Percentiles rank a stretch among this genome's conserved stretches.
Evolutionary conservation across 345 rosid genomes (phyloP).

Genomic region (Aquilaria yunnanensis): DNA sequence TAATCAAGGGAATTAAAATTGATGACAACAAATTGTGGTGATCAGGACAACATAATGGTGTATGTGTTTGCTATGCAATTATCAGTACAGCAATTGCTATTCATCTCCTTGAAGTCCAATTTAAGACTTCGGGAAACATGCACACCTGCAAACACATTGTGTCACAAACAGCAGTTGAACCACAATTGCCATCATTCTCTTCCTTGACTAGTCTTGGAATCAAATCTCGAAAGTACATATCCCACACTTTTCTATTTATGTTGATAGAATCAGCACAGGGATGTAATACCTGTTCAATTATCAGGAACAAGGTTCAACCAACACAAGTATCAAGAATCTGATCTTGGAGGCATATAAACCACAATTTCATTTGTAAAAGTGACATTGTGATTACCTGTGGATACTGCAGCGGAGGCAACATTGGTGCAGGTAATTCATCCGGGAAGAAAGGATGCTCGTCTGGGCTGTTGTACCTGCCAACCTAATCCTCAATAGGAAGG

Average conservation of each 20-base stretch:
- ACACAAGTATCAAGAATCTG: too few relatives aligned
- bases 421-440: conserved; percentile 55
- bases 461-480: conserved; percentile 85
- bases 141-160: conserved; percentile 79
- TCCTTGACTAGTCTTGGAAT: conserved; percentile 67
- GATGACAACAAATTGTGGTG: background rate
- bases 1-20: background rate
- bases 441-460: conserved; percentile 93
- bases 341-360: too few relatives aligned
- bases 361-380: too few relatives aligned
- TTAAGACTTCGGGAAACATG: background rate
- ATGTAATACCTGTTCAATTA: conserved; percentile 58
- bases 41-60: too few relatives aligned
- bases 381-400: conserved; percentile 27
- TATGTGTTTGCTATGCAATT: too few relatives aligned
- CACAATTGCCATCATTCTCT: conserved; percentile 91
- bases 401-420: conserved; percentile 79
- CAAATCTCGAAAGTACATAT: conserved; percentile 77
- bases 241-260: conserved; percentile 71
- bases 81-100: too few relatives aligned
- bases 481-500: conserved; percentile 29
- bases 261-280: conserved; percentile 66
- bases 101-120: too few relatives aligned
- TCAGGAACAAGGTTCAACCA: background rate
- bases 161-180: conserved; percentile 94